Evolutionary conservation across 1,139 yeast species (phyloP), one percentile per base, ranked within the genome.

Genomic region (Lodderomyces beijingensis): DNA sequence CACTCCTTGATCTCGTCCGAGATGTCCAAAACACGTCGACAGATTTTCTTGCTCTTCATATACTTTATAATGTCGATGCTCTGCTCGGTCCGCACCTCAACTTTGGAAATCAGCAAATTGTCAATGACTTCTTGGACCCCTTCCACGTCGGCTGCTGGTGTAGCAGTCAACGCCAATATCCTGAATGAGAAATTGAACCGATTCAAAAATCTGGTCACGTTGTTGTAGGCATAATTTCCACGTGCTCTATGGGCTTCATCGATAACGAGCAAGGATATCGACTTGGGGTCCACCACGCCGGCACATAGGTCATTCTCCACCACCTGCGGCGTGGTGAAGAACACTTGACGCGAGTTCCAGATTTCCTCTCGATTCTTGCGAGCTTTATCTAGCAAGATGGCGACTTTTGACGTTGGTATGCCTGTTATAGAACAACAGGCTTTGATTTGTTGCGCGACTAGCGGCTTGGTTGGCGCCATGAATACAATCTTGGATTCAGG

Each of bases 231-330:
- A 51, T 88, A 89, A 36, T 85, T 82, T 0, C 96, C 96, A 31
- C 82, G 79, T 0, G 96, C 87, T 31, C 96, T 65, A 56, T 93
- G 99, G 0, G 98, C 98, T 62, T 93, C 99, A 59, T 93, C 99
- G 24, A 93, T 70, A 2, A 93, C 91, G 31, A 93, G 49, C 36
- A 94, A 74, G 0, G 77, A 82, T 7, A 93, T 65, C 20, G 74
- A 69, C 44, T 77, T 81, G 0, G 97, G 95, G 47, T 86, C 76
- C 18, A 89, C 59, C 2, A 76, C 61, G 0, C 96, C 96, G 23
- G 77, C 62, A 26, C 75, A 69, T 38, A 93, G 62, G 56, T 93
- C 99, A 55, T 88, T 87, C 42, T 87, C 96, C 2, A 91, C 91
- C 9, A 91, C 95, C 50, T 93, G 98, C 0, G 99, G 98, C 0